phyloP scores from a whole-genome alignment of 1,284 basidiomycete species.

The Clitocybe nebularis region DNA sequence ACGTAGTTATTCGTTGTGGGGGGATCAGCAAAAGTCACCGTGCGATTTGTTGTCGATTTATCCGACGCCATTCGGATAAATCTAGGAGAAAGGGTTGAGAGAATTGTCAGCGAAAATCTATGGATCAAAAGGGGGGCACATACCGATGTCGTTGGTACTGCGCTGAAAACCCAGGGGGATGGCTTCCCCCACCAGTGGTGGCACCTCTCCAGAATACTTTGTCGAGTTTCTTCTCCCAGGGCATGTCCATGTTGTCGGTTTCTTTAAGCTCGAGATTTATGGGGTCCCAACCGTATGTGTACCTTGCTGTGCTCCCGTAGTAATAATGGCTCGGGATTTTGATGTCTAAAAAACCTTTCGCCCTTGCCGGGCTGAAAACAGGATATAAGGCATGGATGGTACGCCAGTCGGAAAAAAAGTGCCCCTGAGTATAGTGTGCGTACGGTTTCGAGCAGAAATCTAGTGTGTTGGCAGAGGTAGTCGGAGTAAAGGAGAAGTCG shows the following conservation, averaged over 20 bases:
- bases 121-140: constrained; percentile 3
- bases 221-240: constrained; percentile 75
- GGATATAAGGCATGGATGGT: constrained; percentile 84
- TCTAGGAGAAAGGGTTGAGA: constrained; percentile 30
- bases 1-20: constrained; percentile 56
- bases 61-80: constrained; percentile 80
- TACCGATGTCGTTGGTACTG: constrained; percentile 88
- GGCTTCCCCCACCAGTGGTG: constrained; percentile 87
- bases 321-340: constrained; percentile 94
- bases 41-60: constrained; percentile 49
- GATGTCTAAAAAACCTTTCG: constrained; percentile 82
- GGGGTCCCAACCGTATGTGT: constrained; percentile 89
- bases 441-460: constrained; percentile 83
- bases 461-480: constrained; percentile 53
- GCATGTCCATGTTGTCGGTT: constrained; percentile 77
- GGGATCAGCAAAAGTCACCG: constrained; percentile 76
- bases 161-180: constrained; percentile 78
- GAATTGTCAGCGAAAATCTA: background rate
- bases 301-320: constrained; percentile 75
- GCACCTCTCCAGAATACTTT: constrained; percentile 86
- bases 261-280: constrained; percentile 66
- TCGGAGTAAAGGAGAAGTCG: constrained; percentile 58
- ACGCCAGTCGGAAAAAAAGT: constrained; percentile 95
- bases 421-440: constrained; percentile 83
- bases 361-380: constrained; percentile 86